Conservation (phyloP, 2,329 filamentous ascomycete genomes). For the Fusarium sp. region DNA sequence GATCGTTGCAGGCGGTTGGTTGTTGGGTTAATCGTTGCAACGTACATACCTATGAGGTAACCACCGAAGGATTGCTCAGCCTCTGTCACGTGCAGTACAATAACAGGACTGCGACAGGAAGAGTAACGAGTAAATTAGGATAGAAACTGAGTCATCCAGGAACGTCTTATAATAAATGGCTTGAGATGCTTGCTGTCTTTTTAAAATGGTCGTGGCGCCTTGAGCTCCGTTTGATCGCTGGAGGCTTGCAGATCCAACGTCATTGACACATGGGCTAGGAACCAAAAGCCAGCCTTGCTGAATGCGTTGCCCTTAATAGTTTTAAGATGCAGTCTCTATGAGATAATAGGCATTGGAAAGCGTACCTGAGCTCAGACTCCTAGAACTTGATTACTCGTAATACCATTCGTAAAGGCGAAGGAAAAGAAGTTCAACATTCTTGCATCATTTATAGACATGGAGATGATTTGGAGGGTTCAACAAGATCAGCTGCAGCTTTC, state of each 20-base stretch:
- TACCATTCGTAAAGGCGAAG: neutral
- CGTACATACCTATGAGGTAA: constrained; percentile 9
- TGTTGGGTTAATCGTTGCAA: constrained; percentile 1
- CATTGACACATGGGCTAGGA: constrained; percentile 8
- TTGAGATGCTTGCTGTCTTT: neutral
- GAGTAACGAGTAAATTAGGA: neutral
- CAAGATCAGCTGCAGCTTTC: neutral
- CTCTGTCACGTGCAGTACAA: constrained; percentile 21
- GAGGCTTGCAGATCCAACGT: constrained; percentile 23
- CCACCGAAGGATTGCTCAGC: constrained; percentile 3
- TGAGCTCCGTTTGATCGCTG: neutral
- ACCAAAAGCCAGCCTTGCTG: neutral
- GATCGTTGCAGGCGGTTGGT: constrained; percentile 4
- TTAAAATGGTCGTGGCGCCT: neutral
- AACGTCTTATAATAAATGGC: neutral
- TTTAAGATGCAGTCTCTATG: neutral
- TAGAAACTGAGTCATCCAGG: neutral
- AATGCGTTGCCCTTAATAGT: neutral
- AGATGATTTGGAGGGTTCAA: neutral
- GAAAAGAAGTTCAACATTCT: neutral
- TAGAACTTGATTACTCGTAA: neutral
- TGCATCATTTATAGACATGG: neutral
- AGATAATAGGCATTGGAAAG: neutral
- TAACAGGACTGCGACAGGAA: neutral
- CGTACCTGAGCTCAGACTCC: neutral